Conservation (phyloP, 306 rosid species). For the Oxytropis ochrocephala region DNA sequence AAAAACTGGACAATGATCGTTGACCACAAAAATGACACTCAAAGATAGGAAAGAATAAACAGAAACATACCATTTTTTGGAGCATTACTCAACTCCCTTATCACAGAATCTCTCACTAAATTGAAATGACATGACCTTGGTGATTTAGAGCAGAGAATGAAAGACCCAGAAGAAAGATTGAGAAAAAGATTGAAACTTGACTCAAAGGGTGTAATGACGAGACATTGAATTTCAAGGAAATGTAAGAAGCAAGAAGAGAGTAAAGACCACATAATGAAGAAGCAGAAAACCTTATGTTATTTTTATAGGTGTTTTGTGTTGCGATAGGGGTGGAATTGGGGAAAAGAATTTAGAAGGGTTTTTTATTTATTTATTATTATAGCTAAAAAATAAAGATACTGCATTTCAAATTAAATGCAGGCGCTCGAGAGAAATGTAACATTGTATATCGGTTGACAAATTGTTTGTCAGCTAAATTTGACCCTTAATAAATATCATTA, state of each 20-base stretch:
- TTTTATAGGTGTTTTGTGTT: neutral
- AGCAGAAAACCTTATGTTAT: neutral
- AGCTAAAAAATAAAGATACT: no score
- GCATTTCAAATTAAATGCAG: no score
- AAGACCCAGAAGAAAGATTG: neutral
- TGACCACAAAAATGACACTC: neutral
- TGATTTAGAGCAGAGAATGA: neutral
- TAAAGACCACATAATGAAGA: neutral
- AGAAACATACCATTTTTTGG: slow-evolving; percentile 29
- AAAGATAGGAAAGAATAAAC: slow-evolving; percentile 1
- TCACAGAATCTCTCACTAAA: neutral
- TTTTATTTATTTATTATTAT: no score
- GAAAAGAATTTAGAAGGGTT: neutral
- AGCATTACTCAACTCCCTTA: neutral
- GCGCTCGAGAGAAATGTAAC: no score
- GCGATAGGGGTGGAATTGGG: neutral
- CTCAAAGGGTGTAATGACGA: neutral
- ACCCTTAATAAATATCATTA: no score
- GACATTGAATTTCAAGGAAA: neutral
- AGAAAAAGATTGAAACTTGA: slow-evolving; percentile 18
- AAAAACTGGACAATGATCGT: no score
- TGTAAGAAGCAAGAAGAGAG: neutral
- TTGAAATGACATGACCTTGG: neutral
- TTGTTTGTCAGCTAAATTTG: neutral
- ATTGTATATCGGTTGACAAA: neutral